A percentile compares a stretch with the other conserved stretches of the same genome.
These are phyloP conservation scores for Mycena sp. DNA, from an alignment of 1,284 basidiomycete species.

Conservation along the genomic window DNA sequence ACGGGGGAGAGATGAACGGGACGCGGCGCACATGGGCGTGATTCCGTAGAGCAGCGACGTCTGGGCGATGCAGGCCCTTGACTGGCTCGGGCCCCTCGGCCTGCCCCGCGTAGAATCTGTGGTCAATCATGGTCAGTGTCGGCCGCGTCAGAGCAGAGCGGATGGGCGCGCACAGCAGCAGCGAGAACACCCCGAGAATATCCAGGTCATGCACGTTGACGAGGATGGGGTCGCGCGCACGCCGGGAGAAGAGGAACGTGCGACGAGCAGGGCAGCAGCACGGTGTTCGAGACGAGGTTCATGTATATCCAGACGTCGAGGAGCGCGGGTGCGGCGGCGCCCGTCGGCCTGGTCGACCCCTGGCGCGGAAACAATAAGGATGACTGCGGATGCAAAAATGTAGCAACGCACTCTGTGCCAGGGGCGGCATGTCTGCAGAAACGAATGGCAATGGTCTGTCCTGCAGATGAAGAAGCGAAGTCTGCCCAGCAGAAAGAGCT, in stretches of 20 bases:
- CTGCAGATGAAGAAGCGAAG: constrained; percentile 18
- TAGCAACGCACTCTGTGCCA: constrained; percentile 8
- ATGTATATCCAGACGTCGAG: constrained; percentile 46
- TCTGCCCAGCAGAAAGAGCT: constrained; percentile 30
- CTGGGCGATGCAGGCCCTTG: constrained; percentile 52
- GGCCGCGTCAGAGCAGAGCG: neutral
- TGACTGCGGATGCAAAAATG: neutral
- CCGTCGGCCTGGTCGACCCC: constrained; percentile 25
- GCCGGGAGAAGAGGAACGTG: constrained; percentile 47
- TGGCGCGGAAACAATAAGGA: neutral
- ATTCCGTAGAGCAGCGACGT: constrained; percentile 53
- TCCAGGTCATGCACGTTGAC: constrained; percentile 55
- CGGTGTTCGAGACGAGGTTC: constrained; percentile 45
- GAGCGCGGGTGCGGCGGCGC: constrained; percentile 21
- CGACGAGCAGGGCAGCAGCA: constrained; percentile 50
- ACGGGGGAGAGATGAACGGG: neutral
- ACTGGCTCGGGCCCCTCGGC: constrained; percentile 49
- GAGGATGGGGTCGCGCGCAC: constrained; percentile 46
- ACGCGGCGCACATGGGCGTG: constrained; percentile 51
- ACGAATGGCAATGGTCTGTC: constrained; percentile 17
- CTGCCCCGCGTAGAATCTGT: constrained; percentile 51
- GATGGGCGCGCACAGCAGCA: constrained; percentile 47
- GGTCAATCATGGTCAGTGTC: neutral
- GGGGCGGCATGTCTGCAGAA: constrained; percentile 8
- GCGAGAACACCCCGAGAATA: constrained; percentile 54